Percentiles rank a stretch among this genome's conserved stretches.
phyloP scores from a whole-genome alignment of 2,329 filamentous ascomycete genomes.

The Zymoseptoria ardabiliae region DNA sequence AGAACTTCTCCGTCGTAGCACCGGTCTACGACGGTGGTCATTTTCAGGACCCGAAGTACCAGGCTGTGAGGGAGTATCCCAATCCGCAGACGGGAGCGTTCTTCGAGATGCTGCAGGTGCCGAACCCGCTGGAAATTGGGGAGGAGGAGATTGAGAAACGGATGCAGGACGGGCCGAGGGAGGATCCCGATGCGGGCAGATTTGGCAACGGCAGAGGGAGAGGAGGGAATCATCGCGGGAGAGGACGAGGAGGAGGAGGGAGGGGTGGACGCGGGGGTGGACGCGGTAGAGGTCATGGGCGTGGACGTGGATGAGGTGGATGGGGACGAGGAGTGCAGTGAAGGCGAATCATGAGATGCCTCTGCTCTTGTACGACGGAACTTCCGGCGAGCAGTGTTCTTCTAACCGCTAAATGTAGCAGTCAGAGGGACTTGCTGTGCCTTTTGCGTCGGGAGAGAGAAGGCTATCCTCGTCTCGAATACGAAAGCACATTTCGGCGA shows the following conservation, averaged over 20 bases:
- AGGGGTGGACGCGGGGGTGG: conserved; percentile 15
- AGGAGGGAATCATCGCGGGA: conserved; percentile 12
- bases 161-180: conserved; percentile 51
- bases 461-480: too few relatives aligned
- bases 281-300: conserved; percentile 12
- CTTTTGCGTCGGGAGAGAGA: too few relatives aligned
- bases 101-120: conserved; percentile 68
- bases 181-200: conserved; percentile 23
- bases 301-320: conserved; percentile 13
- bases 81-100: conserved; percentile 81
- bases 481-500: background rate
- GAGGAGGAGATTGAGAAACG: conserved; percentile 61
- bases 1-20: conserved; percentile 72
- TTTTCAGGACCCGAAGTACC: conserved; percentile 22
- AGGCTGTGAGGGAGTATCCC: conserved; percentile 58
- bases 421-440: background rate
- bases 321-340: conserved; percentile 7
- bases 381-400: background rate
- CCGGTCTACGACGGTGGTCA: conserved; percentile 53
- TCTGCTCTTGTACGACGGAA: too few relatives aligned
- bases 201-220: conserved; percentile 19
- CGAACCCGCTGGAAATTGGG: conserved; percentile 67
- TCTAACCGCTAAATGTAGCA: background rate
- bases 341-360: background rate
- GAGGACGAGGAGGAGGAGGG: conserved; percentile 18